Conservation (phyloP, 179 eudicot species). For the Actinidia polygama region DNA sequence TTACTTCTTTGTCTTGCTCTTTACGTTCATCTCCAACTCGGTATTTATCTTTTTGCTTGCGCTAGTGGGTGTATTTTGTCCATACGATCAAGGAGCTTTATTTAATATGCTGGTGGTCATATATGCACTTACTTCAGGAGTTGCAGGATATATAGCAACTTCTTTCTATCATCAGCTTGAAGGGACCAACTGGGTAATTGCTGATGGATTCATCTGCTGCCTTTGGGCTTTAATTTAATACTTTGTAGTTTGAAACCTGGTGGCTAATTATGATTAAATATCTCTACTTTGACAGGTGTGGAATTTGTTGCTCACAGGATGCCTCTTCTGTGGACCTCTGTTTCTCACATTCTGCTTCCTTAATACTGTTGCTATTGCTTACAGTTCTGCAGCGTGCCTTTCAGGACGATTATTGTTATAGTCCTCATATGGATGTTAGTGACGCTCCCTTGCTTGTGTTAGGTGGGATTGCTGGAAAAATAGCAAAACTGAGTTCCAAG, state of each 20-base stretch:
- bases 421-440: conserved; percentile 26
- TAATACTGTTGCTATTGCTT: conserved; percentile 21
- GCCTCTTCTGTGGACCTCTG: conserved; percentile 26
- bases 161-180: conserved; percentile 29
- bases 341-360: conserved; percentile 27
- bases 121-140: conserved; percentile 30
- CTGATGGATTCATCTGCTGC: background rate
- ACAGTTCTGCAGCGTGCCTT: conserved; percentile 25
- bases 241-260: background rate
- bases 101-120: conserved; percentile 28
- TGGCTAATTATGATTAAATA: background rate
- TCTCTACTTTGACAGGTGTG: conserved; percentile 19
- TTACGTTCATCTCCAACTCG: conserved; percentile 7
- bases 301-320: conserved; percentile 23
- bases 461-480: conserved; percentile 32
- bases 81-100: conserved; percentile 29
- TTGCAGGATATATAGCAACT: conserved; percentile 29
- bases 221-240: conserved; percentile 2
- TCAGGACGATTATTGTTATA: conserved; percentile 25
- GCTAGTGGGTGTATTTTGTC: conserved; percentile 27
- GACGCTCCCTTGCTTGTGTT: conserved; percentile 28
- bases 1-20: background rate
- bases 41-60: conserved; percentile 26
- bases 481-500: conserved; percentile 29
- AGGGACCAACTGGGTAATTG: conserved; percentile 31